Evolutionary conservation across 805 yeast genomes (phyloP).

Genomic region (Lachancea dasiensis): DNA sequence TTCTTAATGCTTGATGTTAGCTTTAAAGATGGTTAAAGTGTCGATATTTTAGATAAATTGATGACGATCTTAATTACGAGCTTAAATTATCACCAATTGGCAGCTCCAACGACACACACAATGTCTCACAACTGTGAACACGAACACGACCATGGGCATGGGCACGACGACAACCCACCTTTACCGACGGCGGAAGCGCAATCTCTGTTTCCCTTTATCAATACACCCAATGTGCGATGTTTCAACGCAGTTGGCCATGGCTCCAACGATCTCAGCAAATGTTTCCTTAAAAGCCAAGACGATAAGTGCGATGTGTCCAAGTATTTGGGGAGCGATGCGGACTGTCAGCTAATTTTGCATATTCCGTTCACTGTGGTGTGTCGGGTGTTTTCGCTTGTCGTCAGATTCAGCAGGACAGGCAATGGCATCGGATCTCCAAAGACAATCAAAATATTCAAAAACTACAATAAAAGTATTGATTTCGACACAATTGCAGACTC

Average conservation of each 20-base stretch:
- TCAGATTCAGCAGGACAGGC: constrained; percentile 46
- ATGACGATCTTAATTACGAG: neutral
- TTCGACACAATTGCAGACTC: constrained; percentile 53
- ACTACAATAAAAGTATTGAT: constrained; percentile 55
- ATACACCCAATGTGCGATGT: constrained; percentile 52
- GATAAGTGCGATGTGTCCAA: constrained; percentile 44
- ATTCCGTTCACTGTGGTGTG: constrained; percentile 78
- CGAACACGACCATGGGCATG: constrained; percentile 13
- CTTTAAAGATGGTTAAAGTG: too few relatives aligned
- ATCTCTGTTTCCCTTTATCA: constrained; percentile 57
- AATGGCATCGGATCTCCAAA: constrained; percentile 58
- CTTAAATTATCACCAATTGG: neutral
- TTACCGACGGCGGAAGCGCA: constrained; percentile 66
- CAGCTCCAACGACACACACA: neutral
- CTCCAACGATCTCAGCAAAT: constrained; percentile 33
- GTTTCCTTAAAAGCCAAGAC: constrained; percentile 48
- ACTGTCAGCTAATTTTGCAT: constrained; percentile 67
- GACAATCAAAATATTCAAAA: constrained; percentile 65
- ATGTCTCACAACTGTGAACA: constrained; percentile 34
- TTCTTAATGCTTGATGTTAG: too few relatives aligned
- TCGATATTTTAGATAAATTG: too few relatives aligned
- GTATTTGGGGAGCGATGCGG: constrained; percentile 63
- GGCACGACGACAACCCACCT: constrained; percentile 45
- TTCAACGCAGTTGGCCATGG: constrained; percentile 53
- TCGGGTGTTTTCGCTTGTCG: constrained; percentile 63